A percentile compares a stretch with the other conserved stretches of the same genome.
phyloP scores from a whole-genome alignment of 371 early-diverging fungal species.

The Mucor lusitanicus region DNA sequence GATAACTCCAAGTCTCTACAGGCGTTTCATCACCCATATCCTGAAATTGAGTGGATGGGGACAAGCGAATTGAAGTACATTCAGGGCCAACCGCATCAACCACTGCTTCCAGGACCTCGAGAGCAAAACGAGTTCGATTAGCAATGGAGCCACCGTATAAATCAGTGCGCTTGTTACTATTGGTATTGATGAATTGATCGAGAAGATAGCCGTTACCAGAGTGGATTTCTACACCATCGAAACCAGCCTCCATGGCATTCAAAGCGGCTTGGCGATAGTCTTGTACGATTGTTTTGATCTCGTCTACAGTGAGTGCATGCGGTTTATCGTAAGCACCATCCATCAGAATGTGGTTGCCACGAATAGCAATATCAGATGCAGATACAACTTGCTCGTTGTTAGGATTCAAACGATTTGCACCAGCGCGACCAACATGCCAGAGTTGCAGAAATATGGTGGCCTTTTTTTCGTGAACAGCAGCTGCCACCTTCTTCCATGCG shows the following conservation, averaged over 20 bases:
- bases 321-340: slow-evolving; percentile 40
- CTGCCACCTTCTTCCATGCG: slow-evolving; percentile 51
- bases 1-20: slow-evolving; percentile 31
- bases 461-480: slow-evolving; percentile 52
- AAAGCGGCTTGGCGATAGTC: slow-evolving; percentile 65
- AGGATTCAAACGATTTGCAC: neutral
- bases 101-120: slow-evolving; percentile 59
- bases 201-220: slow-evolving; percentile 68
- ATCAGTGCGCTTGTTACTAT: slow-evolving; percentile 54
- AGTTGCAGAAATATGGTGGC: slow-evolving; percentile 53
- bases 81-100: slow-evolving; percentile 33
- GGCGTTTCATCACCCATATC: slow-evolving; percentile 31
- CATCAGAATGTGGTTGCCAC: neutral
- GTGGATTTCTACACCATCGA: slow-evolving; percentile 73
- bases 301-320: slow-evolving; percentile 57
- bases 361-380: slow-evolving; percentile 20
- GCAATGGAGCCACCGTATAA: slow-evolving; percentile 76
- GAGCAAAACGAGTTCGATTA: slow-evolving; percentile 67
- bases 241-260: slow-evolving; percentile 45
- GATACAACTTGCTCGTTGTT: slow-evolving; percentile 15
- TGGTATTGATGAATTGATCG: slow-evolving; percentile 51
- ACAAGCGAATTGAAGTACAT: slow-evolving; percentile 19
- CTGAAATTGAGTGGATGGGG: slow-evolving; percentile 15
- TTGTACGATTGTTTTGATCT: slow-evolving; percentile 58
- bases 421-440: slow-evolving; percentile 44